Percentiles rank a stretch among this genome's conserved stretches.
These are phyloP conservation scores for Hypoxylon sp. DNA, from an alignment of 2,329 filamentous ascomycete genomes.

Conservation along the genomic window DNA sequence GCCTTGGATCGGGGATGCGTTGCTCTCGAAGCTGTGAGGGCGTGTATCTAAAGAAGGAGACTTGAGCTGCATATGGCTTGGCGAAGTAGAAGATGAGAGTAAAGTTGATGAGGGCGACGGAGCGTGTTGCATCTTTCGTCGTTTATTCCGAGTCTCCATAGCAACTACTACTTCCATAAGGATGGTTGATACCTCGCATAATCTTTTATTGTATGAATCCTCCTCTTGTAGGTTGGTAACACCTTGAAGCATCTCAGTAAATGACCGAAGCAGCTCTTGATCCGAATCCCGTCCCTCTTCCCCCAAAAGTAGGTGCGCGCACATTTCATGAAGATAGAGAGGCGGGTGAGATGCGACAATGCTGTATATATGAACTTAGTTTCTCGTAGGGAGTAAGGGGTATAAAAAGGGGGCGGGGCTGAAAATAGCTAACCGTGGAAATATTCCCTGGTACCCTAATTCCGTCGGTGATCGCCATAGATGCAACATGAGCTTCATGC, in stretches of 20 bases:
- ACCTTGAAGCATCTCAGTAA: constrained; percentile 25
- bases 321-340: constrained; percentile 29
- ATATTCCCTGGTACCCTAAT: constrained; percentile 13
- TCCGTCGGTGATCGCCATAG: constrained; percentile 20
- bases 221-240: constrained; percentile 21
- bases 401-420: neutral
- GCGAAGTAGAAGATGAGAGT: constrained; percentile 4
- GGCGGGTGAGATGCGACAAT: constrained; percentile 29
- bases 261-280: constrained; percentile 20
- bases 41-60: constrained; percentile 7
- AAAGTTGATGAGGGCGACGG: constrained; percentile 1
- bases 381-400: neutral
- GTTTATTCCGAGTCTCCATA: constrained; percentile 13
- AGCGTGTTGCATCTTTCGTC: constrained; percentile 23
- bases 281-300: constrained; percentile 19
- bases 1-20: constrained; percentile 1
- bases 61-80: neutral
- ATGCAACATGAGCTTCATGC: constrained; percentile 21
- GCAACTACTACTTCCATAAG: constrained; percentile 18
- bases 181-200: constrained; percentile 19
- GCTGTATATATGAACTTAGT: constrained; percentile 14
- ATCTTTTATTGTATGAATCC: constrained; percentile 16
- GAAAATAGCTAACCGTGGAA: constrained; percentile 30
- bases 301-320: neutral
- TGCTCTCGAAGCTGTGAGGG: neutral